A percentile compares a stretch with the other conserved stretches of the same genome.
phyloP scores from a whole-genome alignment of 2,329 filamentous ascomycete species.

The Trichoderma koningii region DNA sequence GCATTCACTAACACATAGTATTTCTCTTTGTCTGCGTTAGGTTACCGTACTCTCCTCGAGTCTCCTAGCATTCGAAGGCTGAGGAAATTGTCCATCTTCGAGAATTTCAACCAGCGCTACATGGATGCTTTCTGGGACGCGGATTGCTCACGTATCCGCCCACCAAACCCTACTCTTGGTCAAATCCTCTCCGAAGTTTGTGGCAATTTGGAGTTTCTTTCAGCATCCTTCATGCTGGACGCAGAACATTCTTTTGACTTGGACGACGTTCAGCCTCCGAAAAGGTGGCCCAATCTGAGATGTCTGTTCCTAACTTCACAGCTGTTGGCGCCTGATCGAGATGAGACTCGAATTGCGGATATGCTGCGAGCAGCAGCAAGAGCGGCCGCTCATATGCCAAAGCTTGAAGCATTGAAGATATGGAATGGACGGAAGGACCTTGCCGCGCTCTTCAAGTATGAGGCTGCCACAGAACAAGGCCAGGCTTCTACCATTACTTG shows the following conservation, averaged over 20 bases:
- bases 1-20: neutral
- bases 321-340: conserved; percentile 31
- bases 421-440: conserved; percentile 38
- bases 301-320: conserved; percentile 36
- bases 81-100: conserved; percentile 5
- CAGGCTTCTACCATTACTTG: conserved; percentile 28
- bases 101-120: conserved; percentile 20
- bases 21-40: neutral
- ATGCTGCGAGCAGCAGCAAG: conserved; percentile 35
- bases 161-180: conserved; percentile 32
- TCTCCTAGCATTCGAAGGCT: neutral
- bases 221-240: conserved; percentile 37
- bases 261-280: neutral
- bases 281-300: conserved; percentile 34
- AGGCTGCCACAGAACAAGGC: conserved; percentile 10
- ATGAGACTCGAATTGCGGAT: conserved; percentile 28
- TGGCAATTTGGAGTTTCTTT: conserved; percentile 35
- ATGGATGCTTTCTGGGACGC: neutral
- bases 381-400: conserved; percentile 35
- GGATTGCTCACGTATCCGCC: conserved; percentile 26
- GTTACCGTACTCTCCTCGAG: neutral
- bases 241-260: conserved; percentile 35
- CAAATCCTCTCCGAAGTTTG: conserved; percentile 34
- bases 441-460: conserved; percentile 34
- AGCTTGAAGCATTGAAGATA: conserved; percentile 38